phyloP scores from a whole-genome alignment of 495 filamentous ascomycete genomes.

The Xylaria castorea region DNA sequence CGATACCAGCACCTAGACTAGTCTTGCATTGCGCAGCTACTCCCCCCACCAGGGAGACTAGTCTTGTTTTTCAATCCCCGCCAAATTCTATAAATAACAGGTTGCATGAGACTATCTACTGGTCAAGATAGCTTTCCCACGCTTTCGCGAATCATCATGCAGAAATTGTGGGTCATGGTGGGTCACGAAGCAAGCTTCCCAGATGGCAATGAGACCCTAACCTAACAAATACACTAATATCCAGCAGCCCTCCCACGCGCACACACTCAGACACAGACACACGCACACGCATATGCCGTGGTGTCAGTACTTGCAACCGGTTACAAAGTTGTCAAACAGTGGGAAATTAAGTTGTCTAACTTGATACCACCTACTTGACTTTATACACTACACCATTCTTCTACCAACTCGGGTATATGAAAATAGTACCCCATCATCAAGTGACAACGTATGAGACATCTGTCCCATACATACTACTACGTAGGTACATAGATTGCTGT shows the following conservation, averaged over 20 bases:
- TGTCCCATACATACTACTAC: neutral
- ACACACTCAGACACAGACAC: neutral
- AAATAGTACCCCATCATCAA: neutral
- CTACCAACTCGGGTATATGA: neutral
- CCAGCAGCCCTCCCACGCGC: neutral
- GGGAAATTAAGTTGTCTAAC: neutral
- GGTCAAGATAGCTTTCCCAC: conserved; percentile 6
- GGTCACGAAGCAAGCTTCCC: conserved; percentile 5
- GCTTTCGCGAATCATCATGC: conserved; percentile 20
- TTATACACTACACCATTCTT: neutral
- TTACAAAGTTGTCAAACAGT: neutral
- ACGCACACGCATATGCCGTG: neutral
- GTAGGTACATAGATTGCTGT: neutral
- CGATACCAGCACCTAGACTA: neutral
- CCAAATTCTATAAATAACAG: conserved; percentile 26
- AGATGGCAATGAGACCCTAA: conserved; percentile 3
- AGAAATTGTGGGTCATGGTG: neutral
- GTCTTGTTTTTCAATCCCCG: conserved; percentile 6
- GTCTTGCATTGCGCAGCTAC: neutral
- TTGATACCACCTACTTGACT: neutral
- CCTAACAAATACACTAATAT: neutral
- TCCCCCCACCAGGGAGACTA: neutral
- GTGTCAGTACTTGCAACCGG: no score
- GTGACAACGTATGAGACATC: neutral
- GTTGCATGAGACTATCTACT: conserved; percentile 26